phyloP scores from a whole-genome alignment of 495 filamentous ascomycete genomes.

The Xylaria intraflava region DNA sequence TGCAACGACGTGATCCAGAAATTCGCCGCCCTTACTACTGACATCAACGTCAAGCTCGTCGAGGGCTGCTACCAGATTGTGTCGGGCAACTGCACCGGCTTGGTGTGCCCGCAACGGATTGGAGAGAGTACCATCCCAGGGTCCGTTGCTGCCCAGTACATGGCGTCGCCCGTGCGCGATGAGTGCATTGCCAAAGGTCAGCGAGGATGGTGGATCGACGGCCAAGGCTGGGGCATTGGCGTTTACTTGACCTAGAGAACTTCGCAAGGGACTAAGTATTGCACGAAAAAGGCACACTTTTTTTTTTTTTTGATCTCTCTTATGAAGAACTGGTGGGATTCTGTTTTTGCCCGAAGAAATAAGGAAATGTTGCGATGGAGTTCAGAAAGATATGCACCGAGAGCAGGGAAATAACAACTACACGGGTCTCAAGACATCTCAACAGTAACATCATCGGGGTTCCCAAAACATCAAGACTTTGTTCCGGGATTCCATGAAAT shows the following conservation, averaged over 20 bases:
- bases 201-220: conserved; percentile 26
- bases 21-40: conserved; percentile 12
- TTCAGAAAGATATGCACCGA: not conserved
- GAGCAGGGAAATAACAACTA: not conserved
- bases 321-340: not conserved
- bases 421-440: not conserved
- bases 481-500: not conserved
- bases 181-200: conserved; percentile 25
- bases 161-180: conserved; percentile 16
- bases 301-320: not conserved
- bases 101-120: conserved; percentile 21
- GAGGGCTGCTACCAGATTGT: conserved; percentile 21
- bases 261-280: not conserved
- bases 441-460: not conserved
- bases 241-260: conserved; percentile 20
- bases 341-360: not conserved
- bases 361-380: conserved; percentile 1
- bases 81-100: conserved; percentile 24
- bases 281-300: not conserved
- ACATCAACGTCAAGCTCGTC: conserved; percentile 21
- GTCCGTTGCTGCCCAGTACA: conserved; percentile 19
- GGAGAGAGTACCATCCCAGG: conserved; percentile 20
- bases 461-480: not conserved
- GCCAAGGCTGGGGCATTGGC: conserved; percentile 17
- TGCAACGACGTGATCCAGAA: conserved; percentile 19